Base-by-base conservation (phyloP, 306 rosid genomes). In the Begonia masoniana region DNA sequence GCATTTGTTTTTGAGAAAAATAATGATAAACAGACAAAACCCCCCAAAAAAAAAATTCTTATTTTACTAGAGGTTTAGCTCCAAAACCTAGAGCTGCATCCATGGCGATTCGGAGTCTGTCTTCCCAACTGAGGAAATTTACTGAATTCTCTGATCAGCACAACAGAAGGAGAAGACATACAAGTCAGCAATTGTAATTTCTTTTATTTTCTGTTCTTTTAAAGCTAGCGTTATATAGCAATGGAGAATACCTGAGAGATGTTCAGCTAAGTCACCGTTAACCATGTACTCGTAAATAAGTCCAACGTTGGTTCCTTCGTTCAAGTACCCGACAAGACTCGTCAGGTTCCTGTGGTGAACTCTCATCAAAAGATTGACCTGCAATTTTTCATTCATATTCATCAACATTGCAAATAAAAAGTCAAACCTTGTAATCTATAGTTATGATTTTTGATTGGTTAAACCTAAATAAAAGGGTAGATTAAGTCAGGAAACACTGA, bases 61-160 rank as follows among this genome's bases (percentile, higher is more conserved):
- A 15, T 31, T 13, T 12, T 47, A 15, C 14, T 36, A 1, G 59
- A 58, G 15, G 15, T 26, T 71, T 12, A 41, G 41, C 16, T 31
- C 26, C n/a, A 52, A 51, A 9, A 85, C 92, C 92, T 66, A 74
- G 78, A 24, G 78, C 83, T 41, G 75, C 64, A 61, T 82, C 88
- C 12, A 68, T 54, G 55, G 88, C 83, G 11, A 79, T 75, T 31
- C 59, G 68, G 51, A 85, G 72, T 56, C 88, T 67, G 24, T 71
- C 65, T 59, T 62, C 73, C 95, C 87, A 85, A 61, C 39, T 66
- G 71, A 85, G 59, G 39, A 58, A 47, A 56, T 63, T 51, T 41
- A 42, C 24, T 26, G 49, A 69, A 59, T 55, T 68, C 35, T 63
- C 87, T 82, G 65, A 68, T 15, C 51, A 51, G 6, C 3, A 10